A percentile compares a stretch with the other conserved stretches of the same genome.
Conservation (phyloP, 208 protist genomes). For the Polymyxa betae region DNA sequence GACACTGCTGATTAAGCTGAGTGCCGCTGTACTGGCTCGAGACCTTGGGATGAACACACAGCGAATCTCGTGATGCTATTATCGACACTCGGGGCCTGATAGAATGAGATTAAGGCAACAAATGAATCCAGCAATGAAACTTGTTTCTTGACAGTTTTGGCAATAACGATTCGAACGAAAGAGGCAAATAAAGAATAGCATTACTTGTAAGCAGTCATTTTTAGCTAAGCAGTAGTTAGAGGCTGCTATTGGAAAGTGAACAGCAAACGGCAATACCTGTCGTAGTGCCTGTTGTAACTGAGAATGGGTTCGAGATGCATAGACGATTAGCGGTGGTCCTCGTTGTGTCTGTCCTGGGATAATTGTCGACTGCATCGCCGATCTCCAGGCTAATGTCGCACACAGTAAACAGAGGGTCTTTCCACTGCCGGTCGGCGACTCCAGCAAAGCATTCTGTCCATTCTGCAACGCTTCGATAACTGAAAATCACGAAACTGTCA, state of each 20-base stretch:
- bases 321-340: slow-evolving; percentile 17
- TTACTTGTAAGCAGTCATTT: slow-evolving; percentile 19
- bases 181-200: not conserved
- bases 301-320: slow-evolving; percentile 27
- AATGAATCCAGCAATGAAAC: too few species aligned
- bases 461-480: slow-evolving; percentile 23
- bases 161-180: too few species aligned
- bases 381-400: slow-evolving; percentile 33
- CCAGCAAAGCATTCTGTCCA: slow-evolving; percentile 32
- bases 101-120: not conserved
- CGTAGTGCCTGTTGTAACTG: slow-evolving; percentile 16
- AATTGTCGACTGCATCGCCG: not conserved
- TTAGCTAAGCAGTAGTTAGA: not conserved
- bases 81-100: slow-evolving; percentile 21
- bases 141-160: too few species aligned
- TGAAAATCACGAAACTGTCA: not conserved
- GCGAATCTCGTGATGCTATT: slow-evolving; percentile 41
- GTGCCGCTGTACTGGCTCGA: not conserved
- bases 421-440: slow-evolving; percentile 40
- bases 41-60: slow-evolving; percentile 24
- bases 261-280: not conserved
- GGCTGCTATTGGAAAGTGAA: not conserved
- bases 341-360: not conserved
- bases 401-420: slow-evolving; percentile 48
- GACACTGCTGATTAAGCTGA: slow-evolving; percentile 9